These are phyloP conservation scores for Solanum rostratum DNA, from an alignment of 257 asterid genomes.

Conservation along the genomic window DNA sequence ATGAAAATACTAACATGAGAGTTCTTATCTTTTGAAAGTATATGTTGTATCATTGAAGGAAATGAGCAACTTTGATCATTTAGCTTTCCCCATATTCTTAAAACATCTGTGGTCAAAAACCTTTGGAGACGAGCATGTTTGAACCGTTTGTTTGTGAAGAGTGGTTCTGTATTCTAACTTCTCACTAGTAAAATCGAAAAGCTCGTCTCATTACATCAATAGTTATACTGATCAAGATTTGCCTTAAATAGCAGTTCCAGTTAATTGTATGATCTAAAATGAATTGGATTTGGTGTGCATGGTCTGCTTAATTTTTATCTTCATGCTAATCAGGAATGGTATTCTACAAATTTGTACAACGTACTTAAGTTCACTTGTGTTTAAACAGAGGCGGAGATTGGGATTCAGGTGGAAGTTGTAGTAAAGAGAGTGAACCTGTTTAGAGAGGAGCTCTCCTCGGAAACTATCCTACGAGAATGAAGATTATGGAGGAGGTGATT, in stretches of 20 bases:
- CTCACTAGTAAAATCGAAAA: not conserved
- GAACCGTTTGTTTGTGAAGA: not conserved
- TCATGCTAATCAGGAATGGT: not conserved
- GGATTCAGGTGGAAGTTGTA: constrained; percentile 95
- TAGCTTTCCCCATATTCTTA: not conserved
- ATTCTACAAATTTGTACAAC: not conserved
- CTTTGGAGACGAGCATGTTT: not conserved
- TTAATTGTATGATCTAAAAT: no score
- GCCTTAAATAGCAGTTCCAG: no score
- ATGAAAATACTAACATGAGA: not conserved
- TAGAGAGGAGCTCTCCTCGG: constrained; percentile 48
- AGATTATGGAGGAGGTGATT: constrained; percentile 52
- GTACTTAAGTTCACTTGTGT: not conserved
- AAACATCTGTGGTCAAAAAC: not conserved
- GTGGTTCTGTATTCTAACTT: not conserved
- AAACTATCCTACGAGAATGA: constrained; percentile 78
- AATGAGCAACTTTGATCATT: not conserved
- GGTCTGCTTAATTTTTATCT: no score
- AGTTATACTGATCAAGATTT: no score
- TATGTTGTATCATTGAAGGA: not conserved
- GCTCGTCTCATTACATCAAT: no score
- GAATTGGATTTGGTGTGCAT: no score
- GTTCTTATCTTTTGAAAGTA: not conserved
- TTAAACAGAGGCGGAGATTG: constrained; percentile 81
- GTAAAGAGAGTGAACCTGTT: constrained; percentile 70